A percentile compares a stretch with the other conserved stretches of the same genome.
Evolutionary conservation across 1,139 yeast genomes (phyloP).

Genomic region (Pneumocystis murina): DNA sequence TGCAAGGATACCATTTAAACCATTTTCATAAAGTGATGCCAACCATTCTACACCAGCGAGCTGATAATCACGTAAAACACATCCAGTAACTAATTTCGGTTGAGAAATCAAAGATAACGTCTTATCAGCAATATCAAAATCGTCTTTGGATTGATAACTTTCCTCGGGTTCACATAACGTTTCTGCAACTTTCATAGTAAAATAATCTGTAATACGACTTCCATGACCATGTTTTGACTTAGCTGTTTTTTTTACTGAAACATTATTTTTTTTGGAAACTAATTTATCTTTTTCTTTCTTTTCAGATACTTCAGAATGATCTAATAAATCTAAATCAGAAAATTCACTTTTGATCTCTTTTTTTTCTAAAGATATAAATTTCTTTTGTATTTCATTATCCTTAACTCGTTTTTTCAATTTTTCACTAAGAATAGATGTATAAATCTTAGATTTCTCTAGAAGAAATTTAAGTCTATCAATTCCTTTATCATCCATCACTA

Average conservation of each 20-base stretch:
- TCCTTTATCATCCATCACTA: neutral
- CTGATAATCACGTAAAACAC: constrained; percentile 65
- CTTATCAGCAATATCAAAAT: neutral
- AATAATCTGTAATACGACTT: constrained; percentile 6
- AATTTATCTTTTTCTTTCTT: constrained; percentile 14
- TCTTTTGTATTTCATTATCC: constrained; percentile 25
- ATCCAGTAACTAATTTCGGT: constrained; percentile 54
- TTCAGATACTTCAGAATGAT: constrained; percentile 8
- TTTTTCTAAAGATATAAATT: constrained; percentile 13
- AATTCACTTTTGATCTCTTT: constrained; percentile 3
- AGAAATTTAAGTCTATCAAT: constrained; percentile 41
- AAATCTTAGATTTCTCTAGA: constrained; percentile 70
- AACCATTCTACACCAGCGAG: constrained; percentile 86
- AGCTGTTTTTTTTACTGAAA: neutral
- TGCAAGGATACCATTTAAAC: constrained; percentile 84
- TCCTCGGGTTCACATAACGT: constrained; percentile 5
- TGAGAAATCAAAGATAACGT: constrained; percentile 28
- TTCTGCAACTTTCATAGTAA: neutral
- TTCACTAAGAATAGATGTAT: constrained; percentile 69
- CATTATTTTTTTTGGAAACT: neutral
- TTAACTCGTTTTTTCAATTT: constrained; percentile 37
- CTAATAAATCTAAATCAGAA: constrained; percentile 3
- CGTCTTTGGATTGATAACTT: constrained; percentile 5
- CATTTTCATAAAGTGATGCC: constrained; percentile 75
- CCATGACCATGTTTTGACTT: neutral